Base-by-base conservation (phyloP, 805 yeast genomes). In the Starmerella stigmatis region DNA sequence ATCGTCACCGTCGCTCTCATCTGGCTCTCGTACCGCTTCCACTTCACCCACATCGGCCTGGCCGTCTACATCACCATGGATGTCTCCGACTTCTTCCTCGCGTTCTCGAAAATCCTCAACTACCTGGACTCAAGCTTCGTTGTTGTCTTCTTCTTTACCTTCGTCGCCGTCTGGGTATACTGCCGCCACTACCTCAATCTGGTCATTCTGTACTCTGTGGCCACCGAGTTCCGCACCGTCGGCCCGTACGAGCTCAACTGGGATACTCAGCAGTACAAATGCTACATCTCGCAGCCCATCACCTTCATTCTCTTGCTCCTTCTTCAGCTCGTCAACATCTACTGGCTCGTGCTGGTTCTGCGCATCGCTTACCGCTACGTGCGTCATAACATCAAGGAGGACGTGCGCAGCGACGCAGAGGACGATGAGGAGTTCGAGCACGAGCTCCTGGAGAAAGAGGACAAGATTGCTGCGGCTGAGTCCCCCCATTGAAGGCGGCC, bases 11-110 rank as follows among this genome's bases (percentile, higher is more conserved):
- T 92, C 62, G 75, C 86, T 4, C 74, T 92, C 55, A 86, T 92
- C 57, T 80, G 81, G 76, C 70, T 75, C 44, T 84, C 95, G 10
- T 89, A 92, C 64, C 76, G 88, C 55, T 92, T 92, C 72, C 96
- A 92, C 64, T 92, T 86, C 70, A 85, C 95, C 13, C 85, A 94
- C 78, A 89, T 92, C 74, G 99, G 99, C 5, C 63, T 92, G 28
- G 83, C 81, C 15, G 75, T 92, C 43, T 92, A 85, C 63, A 74
- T 92, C 57, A 86, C 97, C 20, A 92, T 92, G 99, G 99, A 92
- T 64, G 73, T 86, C 30, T 82, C 94, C 15, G 99, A 92, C 68
- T 78, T 86, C 64, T 83, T 86, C 65, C 69, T 92, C 53, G 81
- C 96, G 6, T 56, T 70, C 4, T 84, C 96, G 23, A 92, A 92